phyloP scores from a whole-genome alignment of 2,329 filamentous ascomycete genomes.

The Ascochyta pisi region DNA sequence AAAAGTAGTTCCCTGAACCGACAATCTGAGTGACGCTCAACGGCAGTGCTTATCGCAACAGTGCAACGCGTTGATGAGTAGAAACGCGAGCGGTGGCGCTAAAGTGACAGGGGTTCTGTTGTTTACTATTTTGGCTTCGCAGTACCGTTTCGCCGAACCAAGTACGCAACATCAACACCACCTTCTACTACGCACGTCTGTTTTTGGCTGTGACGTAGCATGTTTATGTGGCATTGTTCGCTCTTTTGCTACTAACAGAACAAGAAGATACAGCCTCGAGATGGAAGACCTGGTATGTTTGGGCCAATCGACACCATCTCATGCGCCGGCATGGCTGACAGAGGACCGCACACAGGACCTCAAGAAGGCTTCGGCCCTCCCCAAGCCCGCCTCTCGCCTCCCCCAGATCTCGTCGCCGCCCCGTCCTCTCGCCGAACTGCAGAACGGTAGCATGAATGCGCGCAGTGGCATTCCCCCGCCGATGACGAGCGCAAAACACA shows the following conservation, averaged over 20 bases:
- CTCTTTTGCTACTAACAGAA: constrained; percentile 17
- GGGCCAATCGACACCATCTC: background rate
- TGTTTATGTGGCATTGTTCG: constrained; percentile 32
- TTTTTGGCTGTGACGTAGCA: constrained; percentile 25
- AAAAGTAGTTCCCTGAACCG: background rate
- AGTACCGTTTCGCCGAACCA: constrained; percentile 9
- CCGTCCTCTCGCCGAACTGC: constrained; percentile 58
- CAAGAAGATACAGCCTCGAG: constrained; percentile 28
- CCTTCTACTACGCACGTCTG: constrained; percentile 24
- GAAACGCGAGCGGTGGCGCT: constrained; percentile 6
- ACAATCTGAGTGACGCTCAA: background rate
- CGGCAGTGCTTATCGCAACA: background rate
- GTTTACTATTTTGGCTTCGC: constrained; percentile 15
- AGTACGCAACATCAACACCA: constrained; percentile 19
- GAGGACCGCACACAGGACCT: constrained; percentile 25
- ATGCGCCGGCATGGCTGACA: constrained; percentile 23
- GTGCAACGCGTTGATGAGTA: constrained; percentile 2
- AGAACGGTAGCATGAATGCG: constrained; percentile 60
- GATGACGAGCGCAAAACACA: constrained; percentile 57
- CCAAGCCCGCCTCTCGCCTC: constrained; percentile 37
- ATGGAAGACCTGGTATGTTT: constrained; percentile 43
- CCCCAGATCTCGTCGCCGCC: constrained; percentile 33
- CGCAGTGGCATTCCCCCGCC: constrained; percentile 58
- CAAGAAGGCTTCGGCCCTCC: constrained; percentile 40
- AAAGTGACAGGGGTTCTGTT: constrained; percentile 14